These are phyloP conservation scores for Microsporum canis DNA, from an alignment of 2,329 filamentous ascomycete species.

Conservation along the genomic window DNA sequence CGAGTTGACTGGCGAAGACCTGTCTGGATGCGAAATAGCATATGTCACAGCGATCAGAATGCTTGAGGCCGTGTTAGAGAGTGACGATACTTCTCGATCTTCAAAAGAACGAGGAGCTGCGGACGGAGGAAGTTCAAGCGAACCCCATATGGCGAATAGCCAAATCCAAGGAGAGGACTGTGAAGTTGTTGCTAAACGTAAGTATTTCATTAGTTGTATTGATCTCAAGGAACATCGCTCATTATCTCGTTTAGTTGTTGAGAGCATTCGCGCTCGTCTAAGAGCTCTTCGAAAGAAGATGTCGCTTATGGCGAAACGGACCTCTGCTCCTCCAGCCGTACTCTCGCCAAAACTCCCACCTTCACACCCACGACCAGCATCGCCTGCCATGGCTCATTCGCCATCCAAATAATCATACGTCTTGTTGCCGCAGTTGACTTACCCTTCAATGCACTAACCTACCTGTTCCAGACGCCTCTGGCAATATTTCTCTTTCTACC, in stretches of 20 bases:
- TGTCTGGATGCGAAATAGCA: conserved; percentile 77
- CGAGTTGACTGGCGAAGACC: conserved; percentile 83
- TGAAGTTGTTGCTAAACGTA: conserved; percentile 40
- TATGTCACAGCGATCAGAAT: conserved; percentile 90
- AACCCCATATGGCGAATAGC: conserved; percentile 31
- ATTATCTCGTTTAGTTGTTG: conserved; percentile 29
- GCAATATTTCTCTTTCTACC: background rate
- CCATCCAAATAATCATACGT: background rate
- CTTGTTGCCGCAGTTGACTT: background rate
- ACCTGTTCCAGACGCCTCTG: no score
- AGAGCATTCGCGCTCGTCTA: conserved; percentile 40
- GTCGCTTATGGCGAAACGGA: conserved; percentile 36
- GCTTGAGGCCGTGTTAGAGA: conserved; percentile 81
- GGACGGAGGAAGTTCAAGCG: conserved; percentile 17
- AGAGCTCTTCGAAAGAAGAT: conserved; percentile 40
- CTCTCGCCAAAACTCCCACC: conserved; percentile 19
- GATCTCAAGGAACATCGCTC: conserved; percentile 1
- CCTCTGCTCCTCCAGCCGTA: conserved; percentile 28
- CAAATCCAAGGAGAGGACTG: conserved; percentile 38
- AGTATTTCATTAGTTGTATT: conserved; percentile 20
- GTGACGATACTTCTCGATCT: conserved; percentile 48
- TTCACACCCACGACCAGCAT: conserved; percentile 22
- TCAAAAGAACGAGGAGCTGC: conserved; percentile 18
- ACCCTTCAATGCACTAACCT: no score
- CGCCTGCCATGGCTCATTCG: conserved; percentile 26